phyloP scores from a whole-genome alignment of 2,329 filamentous ascomycete genomes.

The Aureobasidium mangrovei region DNA sequence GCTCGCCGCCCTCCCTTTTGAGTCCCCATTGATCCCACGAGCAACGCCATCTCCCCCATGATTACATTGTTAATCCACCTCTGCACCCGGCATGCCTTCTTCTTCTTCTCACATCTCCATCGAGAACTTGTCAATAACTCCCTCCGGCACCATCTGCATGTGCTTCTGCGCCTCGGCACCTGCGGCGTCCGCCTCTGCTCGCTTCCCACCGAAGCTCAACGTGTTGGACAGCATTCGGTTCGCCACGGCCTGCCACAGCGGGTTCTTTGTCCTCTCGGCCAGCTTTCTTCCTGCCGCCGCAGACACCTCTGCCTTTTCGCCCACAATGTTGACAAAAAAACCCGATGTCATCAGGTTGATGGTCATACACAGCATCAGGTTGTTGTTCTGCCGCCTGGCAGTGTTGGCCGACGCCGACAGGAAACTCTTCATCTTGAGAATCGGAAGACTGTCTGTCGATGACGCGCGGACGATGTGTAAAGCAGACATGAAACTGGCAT shows the following conservation, averaged over 20 bases:
- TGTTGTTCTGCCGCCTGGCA: slow-evolving; percentile 62
- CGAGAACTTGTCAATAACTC: slow-evolving; percentile 15
- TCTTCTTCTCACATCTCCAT: background rate
- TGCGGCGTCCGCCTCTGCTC: slow-evolving; percentile 39
- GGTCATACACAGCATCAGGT: slow-evolving; percentile 71
- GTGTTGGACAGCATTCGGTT: slow-evolving; percentile 70
- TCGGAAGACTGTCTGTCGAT: slow-evolving; percentile 52
- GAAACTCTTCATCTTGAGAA: slow-evolving; percentile 69
- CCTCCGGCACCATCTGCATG: slow-evolving; percentile 20
- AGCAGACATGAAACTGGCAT: slow-evolving; percentile 66
- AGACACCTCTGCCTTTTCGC: slow-evolving; percentile 47
- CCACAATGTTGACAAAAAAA: slow-evolving; percentile 75
- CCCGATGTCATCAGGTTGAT: slow-evolving; percentile 77
- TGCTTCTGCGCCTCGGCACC: slow-evolving; percentile 35
- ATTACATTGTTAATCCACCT: background rate
- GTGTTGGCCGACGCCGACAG: slow-evolving; percentile 64
- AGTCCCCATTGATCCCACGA: background rate
- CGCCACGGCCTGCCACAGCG: slow-evolving; percentile 51
- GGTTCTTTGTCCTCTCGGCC: slow-evolving; percentile 42
- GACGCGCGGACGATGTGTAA: slow-evolving; percentile 65
- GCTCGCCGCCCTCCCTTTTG: background rate
- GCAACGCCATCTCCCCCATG: background rate
- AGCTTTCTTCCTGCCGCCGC: slow-evolving; percentile 41
- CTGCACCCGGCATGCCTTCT: background rate
- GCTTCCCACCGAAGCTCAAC: slow-evolving; percentile 62